Conservation (phyloP, 163 green algal genomes). For the Trebouxiophyceae sp. region DNA sequence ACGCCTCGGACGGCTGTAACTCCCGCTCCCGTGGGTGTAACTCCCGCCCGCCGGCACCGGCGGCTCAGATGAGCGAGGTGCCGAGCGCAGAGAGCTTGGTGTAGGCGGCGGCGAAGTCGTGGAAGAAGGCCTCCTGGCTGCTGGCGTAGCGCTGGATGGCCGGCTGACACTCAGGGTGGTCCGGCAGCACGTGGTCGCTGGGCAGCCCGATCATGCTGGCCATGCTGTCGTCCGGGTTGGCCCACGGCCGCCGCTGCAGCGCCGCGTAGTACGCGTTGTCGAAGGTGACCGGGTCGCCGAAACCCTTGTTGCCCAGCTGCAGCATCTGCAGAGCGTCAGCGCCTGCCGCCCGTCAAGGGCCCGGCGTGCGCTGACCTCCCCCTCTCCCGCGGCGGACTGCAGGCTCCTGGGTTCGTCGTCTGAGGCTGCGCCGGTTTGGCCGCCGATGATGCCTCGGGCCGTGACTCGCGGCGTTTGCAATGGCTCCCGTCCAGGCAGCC, state of each 20-base stretch:
- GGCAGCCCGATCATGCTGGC: constrained; percentile 40
- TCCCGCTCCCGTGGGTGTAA: too few relatives aligned
- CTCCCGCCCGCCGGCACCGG: too few relatives aligned
- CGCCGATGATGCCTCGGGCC: too few relatives aligned
- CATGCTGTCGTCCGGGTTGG: constrained; percentile 61
- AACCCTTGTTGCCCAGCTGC: constrained; percentile 23
- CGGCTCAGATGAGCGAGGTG: not conserved
- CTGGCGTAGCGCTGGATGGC: constrained; percentile 61
- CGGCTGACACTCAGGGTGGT: constrained; percentile 50
- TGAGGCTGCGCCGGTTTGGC: too few relatives aligned
- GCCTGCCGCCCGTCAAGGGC: too few relatives aligned
- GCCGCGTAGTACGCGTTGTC: constrained; percentile 85
- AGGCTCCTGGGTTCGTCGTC: too few relatives aligned
- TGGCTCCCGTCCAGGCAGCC: too few relatives aligned
- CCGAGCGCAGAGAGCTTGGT: constrained; percentile 17
- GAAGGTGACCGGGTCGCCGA: constrained; percentile 69
- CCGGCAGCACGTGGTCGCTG: constrained; percentile 73
- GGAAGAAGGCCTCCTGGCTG: constrained; percentile 58
- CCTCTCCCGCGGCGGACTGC: too few relatives aligned
- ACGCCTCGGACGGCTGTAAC: too few relatives aligned
- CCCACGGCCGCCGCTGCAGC: constrained; percentile 73
- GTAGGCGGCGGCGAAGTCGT: constrained; percentile 16
- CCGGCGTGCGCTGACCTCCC: too few relatives aligned
- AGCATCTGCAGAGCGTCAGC: constrained; percentile 2
- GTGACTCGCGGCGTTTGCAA: too few relatives aligned